These are phyloP conservation scores for Furcasterigmium sp. DNA, from an alignment of 2,329 filamentous ascomycete species.

Conservation along the genomic window DNA sequence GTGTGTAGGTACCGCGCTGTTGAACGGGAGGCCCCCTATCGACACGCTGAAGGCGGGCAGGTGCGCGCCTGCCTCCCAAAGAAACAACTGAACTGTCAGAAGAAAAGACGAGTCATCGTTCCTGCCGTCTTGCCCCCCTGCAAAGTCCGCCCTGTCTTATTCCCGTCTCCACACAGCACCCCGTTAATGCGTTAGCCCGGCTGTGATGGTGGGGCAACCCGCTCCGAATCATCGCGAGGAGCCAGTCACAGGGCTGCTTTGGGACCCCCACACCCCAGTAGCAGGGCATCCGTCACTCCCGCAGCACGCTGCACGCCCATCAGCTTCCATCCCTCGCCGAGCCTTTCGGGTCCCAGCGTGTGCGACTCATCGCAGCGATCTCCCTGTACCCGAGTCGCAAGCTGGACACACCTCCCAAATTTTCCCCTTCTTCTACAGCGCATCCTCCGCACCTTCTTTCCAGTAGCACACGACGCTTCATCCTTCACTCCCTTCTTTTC, in stretches of 20 bases:
- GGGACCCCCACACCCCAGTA: too few relatives aligned
- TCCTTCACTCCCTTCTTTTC: conserved; percentile 10
- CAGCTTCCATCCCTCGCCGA: too few relatives aligned
- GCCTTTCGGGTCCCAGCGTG: background rate
- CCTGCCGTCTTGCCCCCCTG: background rate
- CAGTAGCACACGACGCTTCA: conserved; percentile 1
- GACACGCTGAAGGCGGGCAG: too few relatives aligned
- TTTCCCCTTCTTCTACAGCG: conserved; percentile 3
- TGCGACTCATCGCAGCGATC: background rate
- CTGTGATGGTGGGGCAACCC: background rate
- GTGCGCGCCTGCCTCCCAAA: background rate
- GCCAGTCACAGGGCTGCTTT: too few relatives aligned
- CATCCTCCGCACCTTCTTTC: conserved; percentile 3
- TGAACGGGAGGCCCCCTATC: too few relatives aligned
- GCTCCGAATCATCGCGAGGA: conserved; percentile 11
- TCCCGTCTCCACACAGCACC: conserved; percentile 10
- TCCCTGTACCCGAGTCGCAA: background rate
- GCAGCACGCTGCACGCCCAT: too few relatives aligned
- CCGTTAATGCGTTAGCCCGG: conserved; percentile 5
- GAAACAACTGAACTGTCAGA: background rate
- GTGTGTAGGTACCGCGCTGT: too few relatives aligned
- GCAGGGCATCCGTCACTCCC: too few relatives aligned
- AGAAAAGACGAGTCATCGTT: background rate
- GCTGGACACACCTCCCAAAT: background rate
- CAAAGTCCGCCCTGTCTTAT: conserved; percentile 6